Percentiles rank a stretch among this genome's conserved stretches.
phyloP scores from a whole-genome alignment of 306 rosid genomes.

The Lathyrus aphaca region DNA sequence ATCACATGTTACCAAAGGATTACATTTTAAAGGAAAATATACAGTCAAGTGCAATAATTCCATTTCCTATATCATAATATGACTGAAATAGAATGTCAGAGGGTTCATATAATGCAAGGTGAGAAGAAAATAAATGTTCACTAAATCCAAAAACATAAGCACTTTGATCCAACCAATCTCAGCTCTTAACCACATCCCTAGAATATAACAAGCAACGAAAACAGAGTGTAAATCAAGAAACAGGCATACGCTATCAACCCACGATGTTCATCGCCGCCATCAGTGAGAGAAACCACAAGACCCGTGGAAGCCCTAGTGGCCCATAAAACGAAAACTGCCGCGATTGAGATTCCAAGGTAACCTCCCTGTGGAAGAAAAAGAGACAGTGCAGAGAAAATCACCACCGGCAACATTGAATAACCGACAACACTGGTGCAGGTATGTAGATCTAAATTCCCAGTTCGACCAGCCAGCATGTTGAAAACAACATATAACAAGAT shows the following conservation, averaged over 20 bases:
- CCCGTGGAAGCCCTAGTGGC: slow-evolving; percentile 83
- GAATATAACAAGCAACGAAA: slow-evolving; percentile 87
- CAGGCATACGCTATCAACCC: slow-evolving; percentile 91
- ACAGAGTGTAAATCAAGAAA: slow-evolving; percentile 91
- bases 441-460: slow-evolving; percentile 85
- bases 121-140: background rate
- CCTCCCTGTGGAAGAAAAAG: slow-evolving; percentile 78
- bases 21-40: slow-evolving; percentile 18
- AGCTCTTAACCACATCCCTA: slow-evolving; percentile 44
- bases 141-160: slow-evolving; percentile 41
- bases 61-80: slow-evolving; percentile 47
- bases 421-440: slow-evolving; percentile 95
- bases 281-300: slow-evolving; percentile 77
- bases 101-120: slow-evolving; percentile 31
- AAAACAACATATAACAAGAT: slow-evolving; percentile 86
- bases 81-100: slow-evolving; percentile 31
- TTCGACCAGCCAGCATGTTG: slow-evolving; percentile 92
- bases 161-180: slow-evolving; percentile 36
- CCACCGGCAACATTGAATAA: slow-evolving; percentile 85
- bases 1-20: background rate
- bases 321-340: slow-evolving; percentile 81
- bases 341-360: slow-evolving; percentile 52
- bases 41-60: slow-evolving; percentile 38
- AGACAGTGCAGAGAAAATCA: slow-evolving; percentile 73
- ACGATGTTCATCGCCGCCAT: slow-evolving; percentile 92